A percentile compares a stretch with the other conserved stretches of the same genome.
Conservation (phyloP, 805 yeast species). For the Ogataea philodendri region DNA sequence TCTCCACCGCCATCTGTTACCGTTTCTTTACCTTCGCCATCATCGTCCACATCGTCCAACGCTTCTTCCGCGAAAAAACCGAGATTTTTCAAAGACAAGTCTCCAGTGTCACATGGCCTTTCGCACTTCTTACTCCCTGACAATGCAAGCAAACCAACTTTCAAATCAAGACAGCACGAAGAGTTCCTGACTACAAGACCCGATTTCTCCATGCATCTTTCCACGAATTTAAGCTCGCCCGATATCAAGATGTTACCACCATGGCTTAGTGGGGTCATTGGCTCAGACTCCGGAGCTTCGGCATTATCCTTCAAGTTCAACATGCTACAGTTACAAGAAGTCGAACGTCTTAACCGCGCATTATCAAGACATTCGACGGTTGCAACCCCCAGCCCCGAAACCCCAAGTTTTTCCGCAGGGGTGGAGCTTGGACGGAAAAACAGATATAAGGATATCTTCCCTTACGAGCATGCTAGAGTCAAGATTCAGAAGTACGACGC, state of each 20-base stretch:
- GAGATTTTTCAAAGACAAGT: slow-evolving; percentile 13
- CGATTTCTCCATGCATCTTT: slow-evolving; percentile 29
- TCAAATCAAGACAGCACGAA: slow-evolving; percentile 53
- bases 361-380: slow-evolving; percentile 29
- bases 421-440: slow-evolving; percentile 80
- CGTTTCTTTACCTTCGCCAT: slow-evolving; percentile 19
- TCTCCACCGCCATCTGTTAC: slow-evolving; percentile 20
- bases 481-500: slow-evolving; percentile 39
- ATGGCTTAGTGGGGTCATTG: slow-evolving; percentile 49
- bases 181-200: slow-evolving; percentile 37
- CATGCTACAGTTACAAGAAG: slow-evolving; percentile 66
- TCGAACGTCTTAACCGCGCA: slow-evolving; percentile 56
- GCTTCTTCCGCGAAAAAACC: slow-evolving; percentile 7
- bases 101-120: slow-evolving; percentile 37
- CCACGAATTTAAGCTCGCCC: slow-evolving; percentile 21
- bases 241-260: slow-evolving; percentile 40
- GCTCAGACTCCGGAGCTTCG: slow-evolving; percentile 38
- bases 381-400: slow-evolving; percentile 22
- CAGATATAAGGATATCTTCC: slow-evolving; percentile 84
- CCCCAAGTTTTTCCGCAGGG: slow-evolving; percentile 63
- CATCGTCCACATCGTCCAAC: slow-evolving; percentile 25
- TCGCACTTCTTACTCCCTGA: slow-evolving; percentile 57
- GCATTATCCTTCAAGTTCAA: slow-evolving; percentile 54
- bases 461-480: slow-evolving; percentile 84
- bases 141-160: slow-evolving; percentile 40